Base-by-base conservation (phyloP, 2,329 filamentous ascomycete species). In the Periglandula ipomoeae region DNA sequence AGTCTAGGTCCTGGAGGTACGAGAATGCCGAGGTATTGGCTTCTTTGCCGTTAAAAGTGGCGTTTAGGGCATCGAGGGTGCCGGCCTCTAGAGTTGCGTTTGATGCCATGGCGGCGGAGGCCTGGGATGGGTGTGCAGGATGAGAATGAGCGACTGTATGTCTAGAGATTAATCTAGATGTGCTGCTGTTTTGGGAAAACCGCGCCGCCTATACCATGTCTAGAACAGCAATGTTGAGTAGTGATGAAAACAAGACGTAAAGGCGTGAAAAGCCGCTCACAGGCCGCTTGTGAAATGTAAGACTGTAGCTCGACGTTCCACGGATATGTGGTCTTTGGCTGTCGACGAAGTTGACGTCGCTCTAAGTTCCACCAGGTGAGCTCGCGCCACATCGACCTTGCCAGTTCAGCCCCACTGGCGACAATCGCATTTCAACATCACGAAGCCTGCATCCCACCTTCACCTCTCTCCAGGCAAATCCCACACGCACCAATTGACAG, bases 1-100 rank as follows among this genome's bases (percentile, higher is more conserved):
- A 67, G 49, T 71, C 67, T 24, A 60, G 57, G 35, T 70, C 61
- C 52, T 56, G 64, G 7, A 69, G 45, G 34, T 56, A 59, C 9
- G 57, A 54, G 46, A 65, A 55, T n/a, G 63, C 54, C 5, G 58
- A 57, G 46, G 58, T 57, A n/a, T 50, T 22, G 9, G 52, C 47
- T 17, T 47, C 43, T 9, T 59, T 59, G 32, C 51, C 48, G 45
- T 59, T 56, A 20, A 56, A 11, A 5, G 62, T 65, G 15, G 61
- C 55, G 24, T 65, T 64, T 35, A 65, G 48, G 17, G 58, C 52
- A 26, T 66, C 63, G 6, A 64, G 49, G 27, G 55, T 53, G 37
- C 56, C 56, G n/a, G 50, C 50, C 5, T 49, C 17, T 5, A 49
- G 37, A 17, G 61, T 57, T 10, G 54, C 47, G 17, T 64, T 62